Evolutionary conservation across 1,284 basidiomycete species (phyloP).

Genomic region (Cutaneotrichosporon curvatum): DNA sequence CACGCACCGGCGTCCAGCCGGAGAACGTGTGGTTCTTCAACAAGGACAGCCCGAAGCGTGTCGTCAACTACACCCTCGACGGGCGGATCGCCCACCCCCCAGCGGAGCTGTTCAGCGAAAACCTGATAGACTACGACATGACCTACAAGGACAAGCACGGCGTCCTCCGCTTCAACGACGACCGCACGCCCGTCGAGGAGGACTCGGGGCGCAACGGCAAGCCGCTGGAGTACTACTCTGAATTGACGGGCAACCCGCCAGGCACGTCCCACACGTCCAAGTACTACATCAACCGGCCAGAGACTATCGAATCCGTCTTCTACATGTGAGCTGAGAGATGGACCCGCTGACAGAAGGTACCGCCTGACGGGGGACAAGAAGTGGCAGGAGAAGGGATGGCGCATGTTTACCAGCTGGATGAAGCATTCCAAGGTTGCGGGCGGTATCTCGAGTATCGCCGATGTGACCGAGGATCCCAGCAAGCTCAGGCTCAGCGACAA

Average conservation of each 20-base stretch:
- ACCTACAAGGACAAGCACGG: conserved; percentile 22
- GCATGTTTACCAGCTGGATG: conserved; percentile 55
- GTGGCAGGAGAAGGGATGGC: conserved; percentile 56
- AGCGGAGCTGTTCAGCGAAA: conserved; percentile 5
- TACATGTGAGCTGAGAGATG: conserved; percentile 37
- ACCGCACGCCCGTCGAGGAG: conserved; percentile 17
- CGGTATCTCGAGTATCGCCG: conserved; percentile 46
- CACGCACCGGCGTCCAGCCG: conserved; percentile 46
- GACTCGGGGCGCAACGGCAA: conserved; percentile 18
- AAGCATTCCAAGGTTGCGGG: conserved; percentile 40
- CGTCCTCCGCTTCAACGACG: conserved; percentile 25
- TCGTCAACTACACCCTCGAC: conserved; percentile 26
- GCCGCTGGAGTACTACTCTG: conserved; percentile 34
- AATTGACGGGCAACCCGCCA: conserved; percentile 34
- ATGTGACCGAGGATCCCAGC: conserved; percentile 41
- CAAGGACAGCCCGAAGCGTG: conserved; percentile 22
- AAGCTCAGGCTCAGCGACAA: conserved; percentile 32
- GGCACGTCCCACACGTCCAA: conserved; percentile 28
- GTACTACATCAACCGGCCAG: conserved; percentile 49
- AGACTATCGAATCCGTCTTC: conserved; percentile 54
- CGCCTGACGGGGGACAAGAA: conserved; percentile 52
- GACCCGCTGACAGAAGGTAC: conserved; percentile 45
- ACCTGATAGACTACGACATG: conserved; percentile 15
- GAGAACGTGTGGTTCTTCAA: conserved; percentile 44
- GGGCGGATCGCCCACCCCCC: conserved; percentile 20